Evolutionary conservation across 2,329 filamentous ascomycete species (phyloP), one percentile per base, ranked within the genome.

Genomic region (Neonectria magnoliae): DNA sequence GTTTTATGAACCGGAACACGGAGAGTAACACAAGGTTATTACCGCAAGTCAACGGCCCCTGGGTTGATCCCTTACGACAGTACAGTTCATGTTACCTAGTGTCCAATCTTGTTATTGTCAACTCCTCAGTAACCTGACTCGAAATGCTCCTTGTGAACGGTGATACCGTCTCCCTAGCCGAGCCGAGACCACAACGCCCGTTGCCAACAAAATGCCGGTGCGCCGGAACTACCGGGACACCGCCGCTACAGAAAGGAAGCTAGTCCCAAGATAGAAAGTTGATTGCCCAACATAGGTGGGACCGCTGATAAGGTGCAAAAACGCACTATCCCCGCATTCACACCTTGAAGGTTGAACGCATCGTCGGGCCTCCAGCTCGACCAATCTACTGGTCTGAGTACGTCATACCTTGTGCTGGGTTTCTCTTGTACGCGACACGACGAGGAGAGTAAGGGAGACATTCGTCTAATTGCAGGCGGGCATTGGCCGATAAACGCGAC

Each of bases 281-380:
- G 71, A 73, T 73, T 73, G 71, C 63, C 70, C 69, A 73, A 66
- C 67, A 2, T 5, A 4, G 9, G 61, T 67, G 33, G 68, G 67
- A 56, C 51, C 53, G 10, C 20, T 1, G 22, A 57, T 63, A 63
- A 51, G 55, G 51, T 41, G 13, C 38, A 18, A 14, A n/a, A n/a
- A 2, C n/a, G 25, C 36, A 33, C 57, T 33, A 38, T 38, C 51
- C 61, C 61, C 61, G 61, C 61, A 60, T 60, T 59, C n/a, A 50
- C n/a, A 36, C 48, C 48, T 33, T 29, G n/a, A 51, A 16, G 18
- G 48, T 33, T 29, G n/a, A 51, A 16, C 29, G 48, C 18, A 31
- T 31, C n/a, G 27, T 33, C n/a, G n/a, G 9, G 27, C 18, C 48
- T 29, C 29, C 2, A 14, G 14, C 5, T 20, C 11, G 18, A 20